A percentile compares a stretch with the other conserved stretches of the same genome.
These are phyloP conservation scores for Gracilariopsis chorda DNA, from an alignment of 23 red algal genomes.

Conservation along the genomic window DNA sequence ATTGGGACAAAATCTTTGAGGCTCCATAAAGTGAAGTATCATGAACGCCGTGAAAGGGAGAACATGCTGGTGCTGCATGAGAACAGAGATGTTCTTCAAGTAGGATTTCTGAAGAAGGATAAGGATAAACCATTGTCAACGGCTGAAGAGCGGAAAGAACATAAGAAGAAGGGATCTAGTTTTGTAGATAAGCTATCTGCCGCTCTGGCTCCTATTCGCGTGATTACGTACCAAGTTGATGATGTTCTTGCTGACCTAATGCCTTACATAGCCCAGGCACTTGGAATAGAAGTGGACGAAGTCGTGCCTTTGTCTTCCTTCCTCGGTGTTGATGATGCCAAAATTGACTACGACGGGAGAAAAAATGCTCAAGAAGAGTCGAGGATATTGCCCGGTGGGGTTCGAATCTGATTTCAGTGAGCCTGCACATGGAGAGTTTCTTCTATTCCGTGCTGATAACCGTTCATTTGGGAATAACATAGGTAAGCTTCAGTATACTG, in stretches of 20 bases:
- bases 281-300: conserved; percentile 66
- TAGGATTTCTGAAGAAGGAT: conserved; percentile 31
- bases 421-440: conserved; percentile 63
- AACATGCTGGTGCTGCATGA: conserved; percentile 8
- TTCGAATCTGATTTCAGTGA: conserved; percentile 69
- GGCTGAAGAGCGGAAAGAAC: background rate
- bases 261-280: conserved; percentile 57
- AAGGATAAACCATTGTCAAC: background rate
- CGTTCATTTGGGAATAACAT: conserved; percentile 47
- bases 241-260: conserved; percentile 51
- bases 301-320: conserved; percentile 27
- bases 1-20: background rate
- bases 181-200: background rate
- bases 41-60: background rate
- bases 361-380: conserved; percentile 13
- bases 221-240: conserved; percentile 18
- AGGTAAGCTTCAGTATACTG: too few species aligned
- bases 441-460: conserved; percentile 69
- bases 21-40: conserved; percentile 35
- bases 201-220: conserved; percentile 8
- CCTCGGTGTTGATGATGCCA: background rate
- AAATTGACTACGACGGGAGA: conserved; percentile 56
- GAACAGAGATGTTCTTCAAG: conserved; percentile 13
- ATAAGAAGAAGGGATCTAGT: background rate
- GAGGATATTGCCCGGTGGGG: conserved; percentile 63